Conservation (phyloP, 805 yeast genomes). For the Wickerhamomyces ciferrii region DNA sequence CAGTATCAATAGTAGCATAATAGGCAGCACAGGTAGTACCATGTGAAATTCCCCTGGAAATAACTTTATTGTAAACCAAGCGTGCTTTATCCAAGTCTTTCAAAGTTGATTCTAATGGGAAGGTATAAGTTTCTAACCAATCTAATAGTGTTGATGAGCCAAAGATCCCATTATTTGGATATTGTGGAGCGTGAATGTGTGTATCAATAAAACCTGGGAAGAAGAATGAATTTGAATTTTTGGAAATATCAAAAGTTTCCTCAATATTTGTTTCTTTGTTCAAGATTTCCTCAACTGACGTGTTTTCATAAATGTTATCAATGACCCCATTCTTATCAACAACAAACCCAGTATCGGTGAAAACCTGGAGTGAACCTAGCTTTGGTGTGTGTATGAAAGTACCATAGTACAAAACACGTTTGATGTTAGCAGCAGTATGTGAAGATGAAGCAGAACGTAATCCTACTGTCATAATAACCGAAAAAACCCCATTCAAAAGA, state of each 20-base stretch:
- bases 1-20: slow-evolving; percentile 81
- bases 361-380: slow-evolving; percentile 50
- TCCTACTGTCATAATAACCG: not conserved
- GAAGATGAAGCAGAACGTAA: not conserved
- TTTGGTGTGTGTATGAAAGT: slow-evolving; percentile 70
- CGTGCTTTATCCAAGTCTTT: slow-evolving; percentile 48
- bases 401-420: slow-evolving; percentile 50
- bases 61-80: slow-evolving; percentile 59
- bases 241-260: slow-evolving; percentile 27
- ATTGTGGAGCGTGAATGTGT: slow-evolving; percentile 83
- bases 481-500: not conserved
- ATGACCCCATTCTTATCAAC: slow-evolving; percentile 39
- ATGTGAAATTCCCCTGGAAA: slow-evolving; percentile 60
- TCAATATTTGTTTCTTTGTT: slow-evolving; percentile 8
- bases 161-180: slow-evolving; percentile 78
- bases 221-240: slow-evolving; percentile 46
- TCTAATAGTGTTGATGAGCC: slow-evolving; percentile 81
- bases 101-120: slow-evolving; percentile 78
- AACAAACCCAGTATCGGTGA: slow-evolving; percentile 54
- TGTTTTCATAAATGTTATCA: slow-evolving; percentile 2
- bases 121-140: slow-evolving; percentile 86
- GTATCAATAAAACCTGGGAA: slow-evolving; percentile 84
- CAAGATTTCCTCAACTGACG: slow-evolving; percentile 23
- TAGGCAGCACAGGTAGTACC: slow-evolving; percentile 95
- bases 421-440: not conserved